phyloP scores from a whole-genome alignment of 208 protist species.

The Trypanosoma cruzi region DNA sequence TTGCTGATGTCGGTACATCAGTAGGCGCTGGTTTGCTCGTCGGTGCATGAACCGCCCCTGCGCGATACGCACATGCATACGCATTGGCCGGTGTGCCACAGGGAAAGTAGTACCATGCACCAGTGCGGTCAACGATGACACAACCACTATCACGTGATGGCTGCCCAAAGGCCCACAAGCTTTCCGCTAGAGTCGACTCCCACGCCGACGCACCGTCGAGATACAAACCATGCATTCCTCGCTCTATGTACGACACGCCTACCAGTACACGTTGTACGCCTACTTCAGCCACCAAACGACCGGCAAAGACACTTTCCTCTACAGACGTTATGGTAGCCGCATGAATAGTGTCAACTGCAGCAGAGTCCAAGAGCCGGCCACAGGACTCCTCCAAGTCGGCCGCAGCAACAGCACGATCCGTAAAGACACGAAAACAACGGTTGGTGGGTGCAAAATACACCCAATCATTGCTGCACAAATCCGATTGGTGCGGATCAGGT shows the following conservation, averaged over 20 bases:
- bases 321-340: slow-evolving; percentile 38
- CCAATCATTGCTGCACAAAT: slow-evolving; percentile 17
- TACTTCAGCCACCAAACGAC: slow-evolving; percentile 28
- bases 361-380: slow-evolving; percentile 32
- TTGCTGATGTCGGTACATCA: slow-evolving; percentile 4
- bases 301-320: slow-evolving; percentile 57
- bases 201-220: slow-evolving; percentile 40
- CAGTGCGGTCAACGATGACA: slow-evolving; percentile 37
- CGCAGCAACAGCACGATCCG: slow-evolving; percentile 31
- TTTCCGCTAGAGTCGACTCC: slow-evolving; percentile 31
- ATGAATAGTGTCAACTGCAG: slow-evolving; percentile 34
- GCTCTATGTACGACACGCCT: slow-evolving; percentile 53
- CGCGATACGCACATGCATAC: slow-evolving; percentile 55
- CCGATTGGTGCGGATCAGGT: not conserved
- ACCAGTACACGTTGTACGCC: slow-evolving; percentile 33
- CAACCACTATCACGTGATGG: slow-evolving; percentile 51
- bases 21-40: not conserved
- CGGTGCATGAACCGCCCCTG: slow-evolving; percentile 28
- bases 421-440: slow-evolving; percentile 14
- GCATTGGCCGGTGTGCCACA: slow-evolving; percentile 35
- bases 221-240: slow-evolving; percentile 46
- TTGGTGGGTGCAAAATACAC: slow-evolving; percentile 10
- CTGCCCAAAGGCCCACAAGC: slow-evolving; percentile 49
- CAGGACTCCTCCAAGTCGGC: slow-evolving; percentile 49
- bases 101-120: slow-evolving; percentile 51